Base-by-base conservation (phyloP, 495 filamentous ascomycete species). In the Geopyxis carbonaria region DNA sequence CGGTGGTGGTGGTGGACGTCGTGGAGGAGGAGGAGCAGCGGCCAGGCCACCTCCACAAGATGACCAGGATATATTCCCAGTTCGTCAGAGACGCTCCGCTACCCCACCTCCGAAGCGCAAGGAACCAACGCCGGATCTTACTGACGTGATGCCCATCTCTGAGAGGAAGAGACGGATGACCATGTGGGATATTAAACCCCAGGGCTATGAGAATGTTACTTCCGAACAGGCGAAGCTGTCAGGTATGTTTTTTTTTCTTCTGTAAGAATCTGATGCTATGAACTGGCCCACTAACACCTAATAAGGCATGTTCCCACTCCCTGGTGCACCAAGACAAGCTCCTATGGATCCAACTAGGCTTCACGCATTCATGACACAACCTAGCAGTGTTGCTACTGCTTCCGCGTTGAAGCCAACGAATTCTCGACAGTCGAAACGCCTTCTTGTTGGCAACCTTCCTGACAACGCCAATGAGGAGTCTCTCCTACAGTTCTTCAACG, bases 141-240 rank as follows among this genome's bases (percentile, higher is more conserved):
- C 86, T 43, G 76, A 92, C 50, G 64, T 83, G 42, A 63, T 74
- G 19, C 71, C 82, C 6, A 64, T 99, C 38, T 64, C 80, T 38
- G 73, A 83, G 48, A 75, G 86, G 40, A 84, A 81, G 67, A 75
- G 89, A 48, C 75, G 89, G 38, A 61, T 95, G 64, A 94, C 85
- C 21, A 92, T 95, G 59, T 99, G 89, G 89, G 89, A 99, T 57
- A 93, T 99, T 59, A 99, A 95, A 64, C 89, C 89, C 9, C 82
- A 83, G 15, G 87, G 89, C 21, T 99, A 99, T 53, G 89, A 95
- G 59, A 93, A 92, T 62, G 89, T 99, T 44, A 94, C 91, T 9
- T 91, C 89, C 18, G 89, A 99, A 58, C 91, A 95, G 57, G 91
- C 89, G 19, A 99, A 99, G 66, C 69, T 99, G 23, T 99, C 89